Evolutionary conservation across 139 green algal genomes (phyloP), one percentile per base, ranked within the genome.

Genomic region (Ulvella scutata): DNA sequence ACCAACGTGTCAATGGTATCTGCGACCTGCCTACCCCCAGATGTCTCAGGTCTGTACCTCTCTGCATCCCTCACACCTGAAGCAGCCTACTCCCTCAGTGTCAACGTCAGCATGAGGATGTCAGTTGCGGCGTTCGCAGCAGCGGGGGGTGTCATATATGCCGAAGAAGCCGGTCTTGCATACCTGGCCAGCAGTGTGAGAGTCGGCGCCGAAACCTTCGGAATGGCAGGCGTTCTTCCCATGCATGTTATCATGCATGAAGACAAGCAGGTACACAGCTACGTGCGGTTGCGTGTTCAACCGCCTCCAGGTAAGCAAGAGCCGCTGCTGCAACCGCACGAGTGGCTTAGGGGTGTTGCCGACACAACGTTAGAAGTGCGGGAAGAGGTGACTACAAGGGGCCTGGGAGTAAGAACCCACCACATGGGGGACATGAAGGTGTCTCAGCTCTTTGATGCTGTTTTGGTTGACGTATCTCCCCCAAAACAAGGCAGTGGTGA

Each of bases 81-180:
- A 59, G 89, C 92, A 38, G 85, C 87, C 2, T 44, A 61, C n/a
- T 61, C 80, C 74, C 88, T 98, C 38, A 75, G 89, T 2, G 73
- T 72, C 4, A 97, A 98, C 78, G 37, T 40, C 17, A 43, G 74
- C 21, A 76, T 93, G 67, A 67, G 87, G 29, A 76, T 82, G 10
- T 84, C 79, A 13, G 75, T 96, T 20, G 79, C 78, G 10, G 90
- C 88, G 0, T 97, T 98, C 88, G 89, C 85, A 4, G 77, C 79
- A 6, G 85, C 84, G 10, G 93, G 93, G 7, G 93, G 93, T 10
- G 80, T 97, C 9, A 80, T 98, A 38, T 92, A 96, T 72, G 93
- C 83, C 0, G 93, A 98, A 84, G 94, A 87, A 34, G 93, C 84
- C 3, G 93, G 90, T 4, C 82, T 97, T 23, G 82, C 96, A 76